Evolutionary conservation across 2,329 filamentous ascomycete genomes (phyloP), one percentile per base, ranked within the genome.

Genomic region (Rhytidhysteron rufulum): DNA sequence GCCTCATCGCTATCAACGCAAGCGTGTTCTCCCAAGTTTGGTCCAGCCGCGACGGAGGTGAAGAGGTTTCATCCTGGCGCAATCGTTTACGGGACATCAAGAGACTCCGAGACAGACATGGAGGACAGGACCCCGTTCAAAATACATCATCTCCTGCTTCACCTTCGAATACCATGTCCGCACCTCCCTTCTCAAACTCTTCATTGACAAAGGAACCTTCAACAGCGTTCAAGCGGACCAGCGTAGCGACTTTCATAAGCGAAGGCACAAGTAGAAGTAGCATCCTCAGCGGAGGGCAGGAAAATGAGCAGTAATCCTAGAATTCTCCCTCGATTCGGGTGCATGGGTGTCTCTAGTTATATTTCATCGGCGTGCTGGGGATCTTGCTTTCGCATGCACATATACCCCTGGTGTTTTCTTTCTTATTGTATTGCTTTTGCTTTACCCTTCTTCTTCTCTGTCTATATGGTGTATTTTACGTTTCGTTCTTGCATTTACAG

Each of bases 1-100:
- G 93, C 27, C 82, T 95, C 34, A 73, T 97, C 15, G 88, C 91
- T 1, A 78, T 98, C 47, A 97, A 96, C 58, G 90, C 93, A 0
- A 94, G 88, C 11, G 88, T 97, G 7, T 96, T 97, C 63, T 88
- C 86, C 2, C 78, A 85, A 32, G 90, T 96, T n/a, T 96, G 91
- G 88, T 79, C 80, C 34, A 82, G 80, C 55, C 77, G 82, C 34
- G 79, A 85, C 48, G 85, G 83, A 5, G 85, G 85, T 41, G 89
- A 95, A 62, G 83, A 95, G 57, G 77, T 93, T 21, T 93, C 88
- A 9, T 87, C 88, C 7, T 97, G 93, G 93, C 82, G 88, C 43
- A 87, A 85, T 53, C 82, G 93, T 35, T 77, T 97, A 10, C 80
- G 86, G 35, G 86, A 91, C 61, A 94, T 98, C 60, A 85, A 85